Evolutionary conservation across 345 rosid species (phyloP), one percentile per base, ranked within the genome.

Genomic region (Streptanthus diversifolius): DNA sequence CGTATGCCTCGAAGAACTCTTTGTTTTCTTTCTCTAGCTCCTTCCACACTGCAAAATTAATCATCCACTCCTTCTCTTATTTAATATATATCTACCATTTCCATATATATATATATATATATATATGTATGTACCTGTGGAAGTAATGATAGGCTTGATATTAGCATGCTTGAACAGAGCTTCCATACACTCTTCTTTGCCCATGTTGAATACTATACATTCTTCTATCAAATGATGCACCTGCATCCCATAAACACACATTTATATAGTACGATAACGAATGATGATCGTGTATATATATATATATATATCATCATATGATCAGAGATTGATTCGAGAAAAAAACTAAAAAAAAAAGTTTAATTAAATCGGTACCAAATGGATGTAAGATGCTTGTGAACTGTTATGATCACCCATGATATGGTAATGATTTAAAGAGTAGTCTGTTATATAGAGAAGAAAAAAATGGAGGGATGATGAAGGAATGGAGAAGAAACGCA

Each of bases 181-280:
- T 40, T 87, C 93, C 88, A 87, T 84, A 91, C 96, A 90, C 83
- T 93, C 97, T 79, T 93, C 96, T 82, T 77, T 93, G 73, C 75
- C 82, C 98, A 93, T 83, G 82, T 86, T 87, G 83, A 90, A 89
- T 19, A 90, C n/a, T 12, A 93, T 77, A 59, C 98, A 93, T 78
- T 90, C 89, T 77, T 93, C 98, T 63, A 93, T 93, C 36, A 93
- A 85, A 81, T 80, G 96, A 70, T 93, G 98, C 72, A 93, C 98
- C 98, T 93, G 74, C 77, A 66, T 33, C 15, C 44, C 37, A 57
- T 27, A 41, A 27, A 30, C 1, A 39, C 18, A 37, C 22, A 9
- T 19, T 30, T 7, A 15, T 24, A 33, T 73, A 32, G 3, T 18
- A 53, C 41, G 47, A 54, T 14, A 58, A 19, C 12, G 41, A 36